Conservation (phyloP, 768 basidiomycete species). For the Leccinum obscurum region DNA sequence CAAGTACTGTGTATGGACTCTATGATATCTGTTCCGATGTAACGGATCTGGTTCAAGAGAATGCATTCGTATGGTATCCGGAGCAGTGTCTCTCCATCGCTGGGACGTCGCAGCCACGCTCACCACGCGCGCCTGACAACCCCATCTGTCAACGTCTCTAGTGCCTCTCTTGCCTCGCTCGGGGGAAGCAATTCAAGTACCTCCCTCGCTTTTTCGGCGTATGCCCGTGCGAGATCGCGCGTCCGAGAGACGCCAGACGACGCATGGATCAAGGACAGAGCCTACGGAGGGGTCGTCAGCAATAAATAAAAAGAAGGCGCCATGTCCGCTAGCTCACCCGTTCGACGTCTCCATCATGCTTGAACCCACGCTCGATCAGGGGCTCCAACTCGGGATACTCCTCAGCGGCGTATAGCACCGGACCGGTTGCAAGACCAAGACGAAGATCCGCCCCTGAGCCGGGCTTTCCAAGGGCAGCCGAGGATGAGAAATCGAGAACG, state of each 20-base stretch:
- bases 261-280: conserved; percentile 51
- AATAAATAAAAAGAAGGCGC: neutral
- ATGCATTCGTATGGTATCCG: conserved; percentile 3
- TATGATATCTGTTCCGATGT: neutral
- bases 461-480: conserved; percentile 83
- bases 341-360: conserved; percentile 76
- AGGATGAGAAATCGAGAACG: conserved; percentile 88
- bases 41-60: neutral
- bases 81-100: neutral
- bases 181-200: conserved; percentile 71
- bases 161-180: conserved; percentile 75
- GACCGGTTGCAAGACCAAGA: conserved; percentile 83
- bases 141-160: conserved; percentile 68
- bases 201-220: conserved; percentile 76
- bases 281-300: conserved; percentile 42
- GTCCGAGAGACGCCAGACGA: conserved; percentile 82
- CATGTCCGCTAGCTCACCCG: conserved; percentile 44
- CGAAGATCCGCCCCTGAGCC: conserved; percentile 76
- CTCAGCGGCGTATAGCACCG: conserved; percentile 84
- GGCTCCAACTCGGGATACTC: conserved; percentile 75
- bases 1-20: neutral
- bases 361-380: conserved; percentile 79
- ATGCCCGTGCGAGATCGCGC: conserved; percentile 66
- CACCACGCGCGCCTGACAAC: conserved; percentile 63
- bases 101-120: neutral